Evolutionary conservation across 169 alveolate species (phyloP).

Genomic region (Sarcocystis neurona): DNA sequence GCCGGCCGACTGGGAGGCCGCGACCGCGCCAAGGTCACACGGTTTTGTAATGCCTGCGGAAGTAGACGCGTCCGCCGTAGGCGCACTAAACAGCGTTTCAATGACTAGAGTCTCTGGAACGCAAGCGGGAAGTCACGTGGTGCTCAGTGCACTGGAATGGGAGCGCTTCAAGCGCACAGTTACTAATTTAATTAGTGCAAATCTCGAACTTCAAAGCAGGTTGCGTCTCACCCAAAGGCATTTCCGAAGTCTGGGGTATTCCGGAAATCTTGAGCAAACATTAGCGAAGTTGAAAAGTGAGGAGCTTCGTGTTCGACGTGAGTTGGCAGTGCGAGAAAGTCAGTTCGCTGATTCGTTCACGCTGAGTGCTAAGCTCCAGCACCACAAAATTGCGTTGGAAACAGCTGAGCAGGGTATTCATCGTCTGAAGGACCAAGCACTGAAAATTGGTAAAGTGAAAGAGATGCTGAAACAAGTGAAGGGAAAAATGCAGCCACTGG

Average conservation of each 20-base stretch:
- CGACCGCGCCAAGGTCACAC: no score
- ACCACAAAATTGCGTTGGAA: no score
- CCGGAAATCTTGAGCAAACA: constrained; percentile 16
- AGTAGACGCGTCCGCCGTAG: constrained; percentile 7
- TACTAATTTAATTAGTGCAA: constrained; percentile 1
- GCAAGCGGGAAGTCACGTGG: neutral
- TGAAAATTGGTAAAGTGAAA: no score
- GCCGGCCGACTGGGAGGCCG: no score
- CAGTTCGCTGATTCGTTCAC: neutral
- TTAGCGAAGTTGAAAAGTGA: constrained; percentile 11
- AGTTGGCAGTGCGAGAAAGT: neutral
- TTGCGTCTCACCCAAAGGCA: constrained; percentile 10
- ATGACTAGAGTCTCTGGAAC: neutral
- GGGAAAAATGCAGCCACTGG: no score
- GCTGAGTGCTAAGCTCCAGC: neutral
- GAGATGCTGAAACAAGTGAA: no score
- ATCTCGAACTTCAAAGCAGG: constrained; percentile 2
- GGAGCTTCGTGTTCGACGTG: neutral
- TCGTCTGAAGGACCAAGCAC: no score
- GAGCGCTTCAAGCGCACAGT: constrained; percentile 27
- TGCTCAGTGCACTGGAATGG: constrained; percentile 15
- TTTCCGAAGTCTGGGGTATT: neutral
- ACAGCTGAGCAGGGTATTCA: no score
- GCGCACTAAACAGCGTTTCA: constrained; percentile 24
- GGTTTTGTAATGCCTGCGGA: neutral